Percentiles rank a stretch among this genome's conserved stretches.
Conservation (phyloP, 768 basidiomycete genomes). For the Rhizopogon vinicolor region DNA sequence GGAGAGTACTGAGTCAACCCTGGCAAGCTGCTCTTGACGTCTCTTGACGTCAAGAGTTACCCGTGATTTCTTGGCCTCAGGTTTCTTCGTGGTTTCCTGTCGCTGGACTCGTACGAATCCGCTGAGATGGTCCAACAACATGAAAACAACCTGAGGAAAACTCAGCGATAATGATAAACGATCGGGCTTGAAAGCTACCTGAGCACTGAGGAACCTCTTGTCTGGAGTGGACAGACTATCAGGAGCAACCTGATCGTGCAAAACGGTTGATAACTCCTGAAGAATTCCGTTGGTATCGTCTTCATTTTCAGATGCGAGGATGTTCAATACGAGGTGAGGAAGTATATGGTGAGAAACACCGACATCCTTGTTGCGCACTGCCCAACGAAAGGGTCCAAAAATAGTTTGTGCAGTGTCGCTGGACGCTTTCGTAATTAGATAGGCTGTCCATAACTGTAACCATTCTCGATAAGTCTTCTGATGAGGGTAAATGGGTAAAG, state of each 20-base stretch:
- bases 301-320: slow-evolving; percentile 71
- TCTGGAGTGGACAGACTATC: slow-evolving; percentile 58
- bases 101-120: slow-evolving; percentile 80
- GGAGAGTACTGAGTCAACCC: slow-evolving; percentile 76
- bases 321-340: slow-evolving; percentile 86
- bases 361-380: slow-evolving; percentile 84
- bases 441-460: slow-evolving; percentile 85
- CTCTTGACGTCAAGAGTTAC: slow-evolving; percentile 29
- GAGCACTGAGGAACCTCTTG: slow-evolving; percentile 89
- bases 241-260: slow-evolving; percentile 79
- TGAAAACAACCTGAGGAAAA: slow-evolving; percentile 78
- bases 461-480: slow-evolving; percentile 91
- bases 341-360: slow-evolving; percentile 90
- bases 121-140: slow-evolving; percentile 91
- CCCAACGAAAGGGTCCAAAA: slow-evolving; percentile 74
- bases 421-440: slow-evolving; percentile 68
- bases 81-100: slow-evolving; percentile 52
- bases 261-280: slow-evolving; percentile 71
- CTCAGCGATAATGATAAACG: not conserved
- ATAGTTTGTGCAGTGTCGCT: slow-evolving; percentile 57
- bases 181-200: slow-evolving; percentile 44
- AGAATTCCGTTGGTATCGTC: slow-evolving; percentile 62
- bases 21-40: slow-evolving; percentile 56
- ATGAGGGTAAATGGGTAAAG: slow-evolving; percentile 75
- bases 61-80: slow-evolving; percentile 43